These are phyloP conservation scores for Eucalyptus sideroxylon DNA, from an alignment of 345 rosid genomes.

Conservation along the genomic window DNA sequence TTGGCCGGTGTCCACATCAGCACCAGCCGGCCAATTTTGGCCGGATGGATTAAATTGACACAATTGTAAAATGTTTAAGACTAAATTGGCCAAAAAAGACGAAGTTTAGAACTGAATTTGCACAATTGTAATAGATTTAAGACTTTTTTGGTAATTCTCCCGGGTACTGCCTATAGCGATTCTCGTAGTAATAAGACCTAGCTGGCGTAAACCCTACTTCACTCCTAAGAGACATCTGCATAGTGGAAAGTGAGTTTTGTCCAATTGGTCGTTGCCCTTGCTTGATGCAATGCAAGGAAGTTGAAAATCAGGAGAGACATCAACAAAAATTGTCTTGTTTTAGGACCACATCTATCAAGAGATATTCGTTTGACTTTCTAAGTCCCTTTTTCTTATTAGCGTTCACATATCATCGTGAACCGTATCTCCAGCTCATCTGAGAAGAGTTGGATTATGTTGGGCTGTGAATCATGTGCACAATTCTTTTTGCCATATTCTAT, in stretches of 20 bases:
- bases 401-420: neutral
- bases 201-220: neutral
- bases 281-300: neutral
- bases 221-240: neutral
- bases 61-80: too few relatives aligned
- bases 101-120: too few relatives aligned
- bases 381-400: neutral
- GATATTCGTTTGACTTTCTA: neutral
- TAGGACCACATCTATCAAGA: neutral
- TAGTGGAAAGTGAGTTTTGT: neutral
- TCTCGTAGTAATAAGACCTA: neutral
- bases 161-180: neutral
- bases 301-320: neutral
- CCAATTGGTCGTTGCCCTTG: neutral
- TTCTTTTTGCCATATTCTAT: neutral
- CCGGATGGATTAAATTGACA: too few relatives aligned
- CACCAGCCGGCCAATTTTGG: accelerated
- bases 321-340: neutral
- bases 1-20: accelerated
- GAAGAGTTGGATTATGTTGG: neutral
- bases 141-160: too few relatives aligned
- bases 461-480: neutral
- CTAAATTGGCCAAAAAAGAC: too few relatives aligned
- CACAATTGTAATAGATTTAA: too few relatives aligned
- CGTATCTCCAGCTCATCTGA: neutral